Evolutionary conservation across 1,139 yeast species (phyloP), one percentile per base, ranked within the genome.

Genomic region (Candida labiduridarum): DNA sequence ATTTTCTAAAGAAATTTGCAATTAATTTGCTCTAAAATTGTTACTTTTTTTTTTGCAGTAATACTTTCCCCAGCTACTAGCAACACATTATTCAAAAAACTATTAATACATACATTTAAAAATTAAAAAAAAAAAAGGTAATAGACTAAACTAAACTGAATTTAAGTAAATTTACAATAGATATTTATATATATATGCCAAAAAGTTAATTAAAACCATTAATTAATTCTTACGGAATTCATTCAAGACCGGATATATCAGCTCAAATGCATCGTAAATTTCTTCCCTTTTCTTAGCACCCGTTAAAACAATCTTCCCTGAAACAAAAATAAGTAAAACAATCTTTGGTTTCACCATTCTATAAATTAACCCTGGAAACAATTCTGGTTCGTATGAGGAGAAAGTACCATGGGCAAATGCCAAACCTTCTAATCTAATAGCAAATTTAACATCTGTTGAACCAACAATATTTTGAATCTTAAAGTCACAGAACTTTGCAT

Each of bases 221-320:
- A 34, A 43, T 34, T 16, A 44, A 44, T 44, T 44, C 74, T 94
- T 94, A 69, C 98, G 85, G 78, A 94, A 94, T 80, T 94, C 99
- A 76, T 96, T 90, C 80, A 94, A 80, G 71, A 94, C 99, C 48
- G 99, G 99, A 71, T 94, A 94, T 53, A 94, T 94, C 57, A 97
- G 96, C 69, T 94, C 99, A 68, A 94, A 94, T 5, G 99, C 99
- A 59, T 92, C 96, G 69, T 94, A 94, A 59, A 94, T 94, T 70
- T 94, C 99, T 69, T 94, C 99, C 71, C 99, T 88, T 71, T 94
- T 98, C 70, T 94, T 94, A 31, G 99, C 99, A 78, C 99, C 99
- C 18, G 99, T 94, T 63, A 94, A 79, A 52, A 94, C 99, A 72
- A 94, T 94, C 71, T 95, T 94, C 43, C 99, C 99, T 35, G 96